phyloP scores from a whole-genome alignment of 305 asterid genomes.

The Fraxinus dipetala region DNA sequence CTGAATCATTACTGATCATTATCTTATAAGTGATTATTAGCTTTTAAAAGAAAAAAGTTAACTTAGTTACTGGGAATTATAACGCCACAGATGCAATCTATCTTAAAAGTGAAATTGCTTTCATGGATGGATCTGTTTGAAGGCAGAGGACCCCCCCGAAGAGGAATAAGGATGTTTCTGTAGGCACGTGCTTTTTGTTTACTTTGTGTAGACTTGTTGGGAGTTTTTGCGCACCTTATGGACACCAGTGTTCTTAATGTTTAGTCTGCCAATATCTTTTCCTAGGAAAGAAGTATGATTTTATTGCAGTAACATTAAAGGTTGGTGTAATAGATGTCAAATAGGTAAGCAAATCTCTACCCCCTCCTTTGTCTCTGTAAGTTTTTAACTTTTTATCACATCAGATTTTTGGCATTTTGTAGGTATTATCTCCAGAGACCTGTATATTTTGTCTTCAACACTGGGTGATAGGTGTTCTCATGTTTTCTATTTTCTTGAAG shows the following conservation, averaged over 20 bases:
- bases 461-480: neutral
- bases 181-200: neutral
- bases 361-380: neutral
- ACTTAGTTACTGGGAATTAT: neutral
- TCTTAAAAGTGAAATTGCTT: constrained; percentile 3
- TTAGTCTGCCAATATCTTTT: constrained; percentile 7
- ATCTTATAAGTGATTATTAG: neutral
- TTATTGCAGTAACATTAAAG: neutral
- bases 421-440: neutral
- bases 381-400: neutral
- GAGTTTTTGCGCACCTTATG: neutral
- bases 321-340: neutral
- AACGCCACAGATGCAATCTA: neutral
- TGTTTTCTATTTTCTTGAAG: neutral
- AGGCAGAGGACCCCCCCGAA: neutral
- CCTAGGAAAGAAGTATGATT: constrained; percentile 4
- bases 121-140: neutral
- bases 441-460: neutral
- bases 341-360: neutral
- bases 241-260: neutral
- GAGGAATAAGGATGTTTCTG: constrained; percentile 3
- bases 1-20: neutral
- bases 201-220: neutral
- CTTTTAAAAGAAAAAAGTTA: neutral
- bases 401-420: neutral